Base-by-base conservation (phyloP, 2,329 filamentous ascomycete species). In the Sporothrix curviconia region DNA sequence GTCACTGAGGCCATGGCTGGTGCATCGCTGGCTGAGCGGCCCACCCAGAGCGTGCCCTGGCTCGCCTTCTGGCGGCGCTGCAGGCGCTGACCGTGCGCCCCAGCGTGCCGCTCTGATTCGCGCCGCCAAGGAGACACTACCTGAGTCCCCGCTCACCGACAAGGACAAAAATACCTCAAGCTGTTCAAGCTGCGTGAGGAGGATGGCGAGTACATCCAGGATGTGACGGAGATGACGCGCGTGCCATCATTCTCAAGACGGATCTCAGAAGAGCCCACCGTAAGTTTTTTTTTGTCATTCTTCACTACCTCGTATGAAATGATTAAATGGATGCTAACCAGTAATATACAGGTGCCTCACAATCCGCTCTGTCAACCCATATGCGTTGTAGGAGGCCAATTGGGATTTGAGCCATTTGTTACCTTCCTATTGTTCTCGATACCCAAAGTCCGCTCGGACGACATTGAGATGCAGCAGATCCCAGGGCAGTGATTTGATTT, bases 221-320 rank as follows among this genome's bases (percentile, higher is more conserved):
- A 99, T 72, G 91, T 99, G 64, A 92, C 86, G 58, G 94, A 99
- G 79, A 96, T 99, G 92, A 92, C 90, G 43, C 83, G 92, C 65
- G 89, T 99, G 61, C 94, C n/a, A 89, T 99, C 64, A 95, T 99
- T 71, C 77, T 99, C 68, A 97, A 96, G 85, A 97, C 94, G 64
- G 94, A 99, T 76, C 82, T 99, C 68, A 90, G 81, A 99, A 99
- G 89, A 97, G 92, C 77, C 94, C 94, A 76, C 94, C 94, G 92
- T 99, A 88, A 85, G 94, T 92, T 14, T 25, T 25, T 25, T n/a
- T 1, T 37, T 7, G 7, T 24, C 28, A n/a, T 28, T 30, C 4
- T n/a, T 34, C 15, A 24, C 19, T 24, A 3, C 3, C 3, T 14
- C 9, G 37, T 17, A 19, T 9, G 4, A 3, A 5, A 19, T 4